Percentiles rank a stretch among this genome's conserved stretches.
phyloP scores from a whole-genome alignment of 148 eudicot species.

The Simmondsia chinensis region DNA sequence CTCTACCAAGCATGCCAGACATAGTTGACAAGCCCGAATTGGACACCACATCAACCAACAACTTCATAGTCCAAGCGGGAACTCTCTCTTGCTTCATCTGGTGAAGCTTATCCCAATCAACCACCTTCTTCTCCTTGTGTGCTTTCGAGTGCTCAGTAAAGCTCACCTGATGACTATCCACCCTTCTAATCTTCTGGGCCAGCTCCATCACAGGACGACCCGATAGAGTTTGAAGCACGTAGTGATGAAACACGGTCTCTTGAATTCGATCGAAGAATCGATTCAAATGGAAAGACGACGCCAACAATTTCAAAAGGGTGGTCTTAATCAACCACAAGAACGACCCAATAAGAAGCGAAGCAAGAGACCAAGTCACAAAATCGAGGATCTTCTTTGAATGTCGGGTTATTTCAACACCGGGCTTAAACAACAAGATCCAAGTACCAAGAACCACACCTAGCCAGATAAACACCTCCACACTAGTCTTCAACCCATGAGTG shows the following conservation, averaged over 20 bases:
- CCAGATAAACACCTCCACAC: constrained; percentile 66
- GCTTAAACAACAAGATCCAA: constrained; percentile 44
- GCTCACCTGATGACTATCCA: constrained; percentile 32
- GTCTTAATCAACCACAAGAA: constrained; percentile 74
- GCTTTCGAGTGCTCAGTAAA: constrained; percentile 23
- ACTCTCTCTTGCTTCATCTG: constrained; percentile 75
- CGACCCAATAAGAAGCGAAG: constrained; percentile 48
- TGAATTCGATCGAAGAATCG: constrained; percentile 82
- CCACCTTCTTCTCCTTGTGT: constrained; percentile 26
- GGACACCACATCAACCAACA: constrained; percentile 62
- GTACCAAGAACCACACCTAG: constrained; percentile 53
- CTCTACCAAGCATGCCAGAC: constrained; percentile 45
- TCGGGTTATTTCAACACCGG: constrained; percentile 10
- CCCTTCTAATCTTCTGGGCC: constrained; percentile 16
- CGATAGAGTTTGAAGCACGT: constrained; percentile 55
- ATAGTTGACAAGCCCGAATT: constrained; percentile 73
- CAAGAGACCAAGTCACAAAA: constrained; percentile 43
- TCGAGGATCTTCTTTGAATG: constrained; percentile 17
- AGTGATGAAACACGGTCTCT: constrained; percentile 68
- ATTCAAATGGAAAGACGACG: constrained; percentile 74
- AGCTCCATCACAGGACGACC: constrained; percentile 51
- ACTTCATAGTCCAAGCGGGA: constrained; percentile 83
- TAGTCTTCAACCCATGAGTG: constrained; percentile 62
- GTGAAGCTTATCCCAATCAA: constrained; percentile 65
- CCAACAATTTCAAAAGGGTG: constrained; percentile 56